Percentiles rank a stretch among this genome's conserved stretches.
phyloP scores from a whole-genome alignment of 2,329 filamentous ascomycete species.

The Grosmannia clavigera region DNA sequence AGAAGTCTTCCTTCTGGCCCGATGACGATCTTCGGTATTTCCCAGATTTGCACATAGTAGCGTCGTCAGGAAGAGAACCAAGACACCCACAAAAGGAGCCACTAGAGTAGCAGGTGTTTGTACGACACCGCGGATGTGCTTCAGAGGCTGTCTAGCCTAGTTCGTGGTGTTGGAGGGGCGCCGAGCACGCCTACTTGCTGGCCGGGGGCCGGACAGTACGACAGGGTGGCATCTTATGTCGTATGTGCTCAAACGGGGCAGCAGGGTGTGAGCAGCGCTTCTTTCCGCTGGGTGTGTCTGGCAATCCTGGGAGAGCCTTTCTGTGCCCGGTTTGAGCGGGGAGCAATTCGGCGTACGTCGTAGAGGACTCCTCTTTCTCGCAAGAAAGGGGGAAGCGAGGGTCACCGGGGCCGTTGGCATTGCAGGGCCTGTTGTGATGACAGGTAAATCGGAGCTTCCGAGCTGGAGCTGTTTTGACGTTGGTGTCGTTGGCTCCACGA shows the following conservation, averaged over 20 bases:
- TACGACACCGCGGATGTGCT: not conserved
- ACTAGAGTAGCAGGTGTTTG: not conserved
- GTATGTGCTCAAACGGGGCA: not conserved
- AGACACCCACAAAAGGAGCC: not conserved
- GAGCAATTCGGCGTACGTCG: too few species aligned
- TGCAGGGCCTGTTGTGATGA: too few species aligned
- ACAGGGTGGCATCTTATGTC: not conserved
- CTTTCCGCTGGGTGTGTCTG: not conserved
- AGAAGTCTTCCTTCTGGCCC: slow-evolving; percentile 2
- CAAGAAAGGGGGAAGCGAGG: too few species aligned
- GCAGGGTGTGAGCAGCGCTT: not conserved
- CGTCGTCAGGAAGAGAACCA: slow-evolving; percentile 3
- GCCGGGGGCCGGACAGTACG: not conserved
- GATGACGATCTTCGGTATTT: slow-evolving; percentile 11
- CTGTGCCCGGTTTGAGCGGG: too few species aligned
- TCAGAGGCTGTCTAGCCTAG: not conserved
- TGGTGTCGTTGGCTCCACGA: too few species aligned
- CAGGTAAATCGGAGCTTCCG: too few species aligned
- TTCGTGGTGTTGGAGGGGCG: not conserved
- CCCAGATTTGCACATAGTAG: slow-evolving; percentile 13
- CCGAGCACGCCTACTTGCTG: not conserved
- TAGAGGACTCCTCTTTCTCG: too few species aligned
- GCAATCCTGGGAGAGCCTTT: not conserved
- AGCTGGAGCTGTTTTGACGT: too few species aligned
- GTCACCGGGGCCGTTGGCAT: too few species aligned